phyloP scores from a whole-genome alignment of 2,329 filamentous ascomycete species.

The Sporothrix inflata region DNA sequence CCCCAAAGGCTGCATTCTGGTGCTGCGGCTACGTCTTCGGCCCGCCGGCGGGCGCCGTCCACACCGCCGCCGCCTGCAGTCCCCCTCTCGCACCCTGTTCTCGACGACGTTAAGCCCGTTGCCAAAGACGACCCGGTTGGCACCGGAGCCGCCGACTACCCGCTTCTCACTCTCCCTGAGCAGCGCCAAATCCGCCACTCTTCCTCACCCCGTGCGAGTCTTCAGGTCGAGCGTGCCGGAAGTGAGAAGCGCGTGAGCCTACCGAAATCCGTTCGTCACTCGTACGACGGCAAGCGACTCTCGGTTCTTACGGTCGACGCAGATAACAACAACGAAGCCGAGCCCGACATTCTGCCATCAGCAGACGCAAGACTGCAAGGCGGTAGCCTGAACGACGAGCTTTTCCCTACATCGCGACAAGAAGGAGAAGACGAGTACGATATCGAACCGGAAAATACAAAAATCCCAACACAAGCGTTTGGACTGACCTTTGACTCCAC shows the following conservation, averaged over 20 bases:
- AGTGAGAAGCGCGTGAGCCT: slow-evolving; percentile 56
- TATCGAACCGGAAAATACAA: slow-evolving; percentile 24
- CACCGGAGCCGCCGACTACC: slow-evolving; percentile 52
- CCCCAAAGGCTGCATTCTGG: slow-evolving; percentile 23
- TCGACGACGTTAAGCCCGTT: slow-evolving; percentile 42
- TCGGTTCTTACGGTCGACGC: slow-evolving; percentile 23
- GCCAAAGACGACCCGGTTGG: slow-evolving; percentile 45
- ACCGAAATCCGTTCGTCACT: slow-evolving; percentile 57
- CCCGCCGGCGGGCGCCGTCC: slow-evolving; percentile 53
- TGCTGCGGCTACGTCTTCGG: slow-evolving; percentile 17
- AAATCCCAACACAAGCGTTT: slow-evolving; percentile 18
- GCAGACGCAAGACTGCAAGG: neutral
- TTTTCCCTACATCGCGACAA: neutral
- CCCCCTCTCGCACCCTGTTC: slow-evolving; percentile 50
- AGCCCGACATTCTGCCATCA: neutral
- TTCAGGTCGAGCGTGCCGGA: slow-evolving; percentile 54
- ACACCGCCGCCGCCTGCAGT: slow-evolving; percentile 58
- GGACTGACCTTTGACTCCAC: slow-evolving; percentile 29
- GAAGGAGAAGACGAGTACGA: neutral
- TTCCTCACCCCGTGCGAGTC: slow-evolving; percentile 50
- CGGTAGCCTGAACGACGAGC: neutral
- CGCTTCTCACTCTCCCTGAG: slow-evolving; percentile 56
- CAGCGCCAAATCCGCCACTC: slow-evolving; percentile 53
- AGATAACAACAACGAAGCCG: slow-evolving; percentile 34
- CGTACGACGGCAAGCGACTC: slow-evolving; percentile 55